Conservation (phyloP, 148 eudicot genomes). For the Nepenthes gracilis region DNA sequence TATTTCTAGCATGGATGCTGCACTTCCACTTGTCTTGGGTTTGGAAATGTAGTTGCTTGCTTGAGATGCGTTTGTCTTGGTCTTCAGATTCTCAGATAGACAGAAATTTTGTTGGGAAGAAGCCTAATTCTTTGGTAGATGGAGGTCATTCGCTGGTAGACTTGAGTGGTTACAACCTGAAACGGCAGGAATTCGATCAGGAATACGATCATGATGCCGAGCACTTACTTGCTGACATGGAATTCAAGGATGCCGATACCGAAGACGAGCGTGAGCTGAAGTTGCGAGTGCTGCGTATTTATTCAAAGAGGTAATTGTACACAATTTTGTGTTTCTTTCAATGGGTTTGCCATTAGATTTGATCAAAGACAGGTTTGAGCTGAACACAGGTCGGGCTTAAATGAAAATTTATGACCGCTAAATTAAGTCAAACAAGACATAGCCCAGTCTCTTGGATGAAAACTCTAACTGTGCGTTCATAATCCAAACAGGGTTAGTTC, state of each 20-base stretch:
- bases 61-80: background rate
- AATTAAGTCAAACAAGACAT: too few relatives aligned
- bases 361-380: too few relatives aligned
- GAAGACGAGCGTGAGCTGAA: constrained; percentile 41
- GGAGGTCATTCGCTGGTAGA: constrained; percentile 39
- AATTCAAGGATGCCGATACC: constrained; percentile 44
- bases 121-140: constrained; percentile 32
- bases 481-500: too few relatives aligned
- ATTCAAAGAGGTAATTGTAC: constrained; percentile 23
- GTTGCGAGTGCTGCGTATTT: constrained; percentile 30
- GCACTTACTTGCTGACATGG: constrained; percentile 47
- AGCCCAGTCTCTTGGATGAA: too few relatives aligned
- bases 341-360: too few relatives aligned
- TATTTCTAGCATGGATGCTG: background rate
- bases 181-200: constrained; percentile 45
- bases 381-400: too few relatives aligned
- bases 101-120: constrained; percentile 38
- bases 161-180: constrained; percentile 37
- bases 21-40: background rate
- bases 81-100: constrained; percentile 24
- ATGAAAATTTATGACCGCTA: too few relatives aligned
- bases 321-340: background rate
- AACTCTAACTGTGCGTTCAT: too few relatives aligned
- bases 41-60: background rate
- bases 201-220: constrained; percentile 57